Evolutionary conservation across 768 basidiomycete species (phyloP).

Genomic region (Scleroderma citrinum): DNA sequence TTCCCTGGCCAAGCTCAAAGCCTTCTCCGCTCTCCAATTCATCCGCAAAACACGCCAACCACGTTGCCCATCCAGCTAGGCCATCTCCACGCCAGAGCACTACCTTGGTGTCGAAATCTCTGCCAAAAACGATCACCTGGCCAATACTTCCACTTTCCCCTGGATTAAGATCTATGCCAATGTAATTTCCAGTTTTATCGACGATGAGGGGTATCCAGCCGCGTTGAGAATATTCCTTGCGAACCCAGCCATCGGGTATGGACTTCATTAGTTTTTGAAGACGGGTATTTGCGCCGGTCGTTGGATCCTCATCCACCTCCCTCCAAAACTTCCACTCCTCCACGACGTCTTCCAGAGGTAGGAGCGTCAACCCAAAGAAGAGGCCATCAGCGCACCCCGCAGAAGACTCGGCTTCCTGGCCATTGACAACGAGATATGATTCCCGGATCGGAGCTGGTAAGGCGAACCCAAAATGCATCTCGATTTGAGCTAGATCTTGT

Average conservation of each 20-base stretch:
- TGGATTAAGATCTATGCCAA: constrained; percentile 93
- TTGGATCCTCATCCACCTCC: constrained; percentile 84
- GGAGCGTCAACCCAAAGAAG: constrained; percentile 90
- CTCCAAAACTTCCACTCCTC: constrained; percentile 98
- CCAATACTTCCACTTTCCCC: constrained; percentile 68
- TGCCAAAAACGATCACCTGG: constrained; percentile 97
- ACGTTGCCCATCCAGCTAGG: constrained; percentile 88
- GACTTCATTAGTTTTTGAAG: constrained; percentile 79
- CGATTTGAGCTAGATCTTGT: constrained; percentile 72
- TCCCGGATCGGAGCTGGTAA: constrained; percentile 88
- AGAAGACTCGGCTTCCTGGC: constrained; percentile 88
- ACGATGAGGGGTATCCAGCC: constrained; percentile 96
- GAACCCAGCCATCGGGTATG: constrained; percentile 86
- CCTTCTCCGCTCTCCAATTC: constrained; percentile 89
- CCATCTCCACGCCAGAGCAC: constrained; percentile 93
- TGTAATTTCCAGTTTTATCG: constrained; percentile 93
- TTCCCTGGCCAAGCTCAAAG: constrained; percentile 63
- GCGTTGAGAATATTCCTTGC: constrained; percentile 82
- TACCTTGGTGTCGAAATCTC: constrained; percentile 97
- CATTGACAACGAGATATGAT: constrained; percentile 82
- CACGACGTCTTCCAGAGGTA: constrained; percentile 88
- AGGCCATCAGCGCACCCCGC: constrained; percentile 87
- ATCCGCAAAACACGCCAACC: constrained; percentile 87
- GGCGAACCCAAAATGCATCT: constrained; percentile 76
- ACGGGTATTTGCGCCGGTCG: constrained; percentile 71